These are phyloP conservation scores for Sesbania bispinosa DNA, from an alignment of 306 rosid species.

Conservation along the genomic window DNA sequence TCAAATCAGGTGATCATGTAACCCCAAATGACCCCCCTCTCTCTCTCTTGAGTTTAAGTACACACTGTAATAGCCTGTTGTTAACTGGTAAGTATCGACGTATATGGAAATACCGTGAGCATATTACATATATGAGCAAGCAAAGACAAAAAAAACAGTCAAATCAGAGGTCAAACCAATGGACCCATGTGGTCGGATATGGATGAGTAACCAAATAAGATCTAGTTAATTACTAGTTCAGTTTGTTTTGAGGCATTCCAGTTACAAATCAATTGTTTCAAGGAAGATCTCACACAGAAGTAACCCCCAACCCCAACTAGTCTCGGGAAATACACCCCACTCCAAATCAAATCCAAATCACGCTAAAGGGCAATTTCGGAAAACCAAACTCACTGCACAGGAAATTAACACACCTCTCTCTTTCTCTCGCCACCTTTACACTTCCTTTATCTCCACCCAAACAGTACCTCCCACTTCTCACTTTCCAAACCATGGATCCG, in stretches of 20 bases:
- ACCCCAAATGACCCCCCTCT: background rate
- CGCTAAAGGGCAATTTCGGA: constrained; percentile 46
- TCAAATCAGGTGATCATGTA: background rate
- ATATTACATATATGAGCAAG: background rate
- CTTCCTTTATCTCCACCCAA: constrained; percentile 32
- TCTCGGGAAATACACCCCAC: constrained; percentile 21
- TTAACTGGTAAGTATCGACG: background rate
- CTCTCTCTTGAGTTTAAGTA: too few species aligned
- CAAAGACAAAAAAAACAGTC: constrained; percentile 29
- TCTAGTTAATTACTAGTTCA: background rate
- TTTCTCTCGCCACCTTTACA: constrained; percentile 25
- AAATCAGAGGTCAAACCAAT: constrained; percentile 38
- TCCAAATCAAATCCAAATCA: constrained; percentile 11
- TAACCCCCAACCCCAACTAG: constrained; percentile 1
- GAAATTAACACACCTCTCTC: constrained; percentile 4
- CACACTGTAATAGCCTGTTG: background rate
- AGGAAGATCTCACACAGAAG: background rate
- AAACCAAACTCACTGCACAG: constrained; percentile 14
- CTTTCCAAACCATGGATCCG: constrained; percentile 59
- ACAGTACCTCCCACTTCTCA: constrained; percentile 26
- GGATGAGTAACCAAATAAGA: background rate
- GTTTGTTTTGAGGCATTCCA: background rate
- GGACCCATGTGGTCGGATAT: background rate
- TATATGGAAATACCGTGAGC: background rate
- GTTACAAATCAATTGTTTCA: constrained; percentile 6